Evolutionary conservation across 2,329 filamentous ascomycete genomes (phyloP), one percentile per base, ranked within the genome.

Genomic region (Nemania diffusa): DNA sequence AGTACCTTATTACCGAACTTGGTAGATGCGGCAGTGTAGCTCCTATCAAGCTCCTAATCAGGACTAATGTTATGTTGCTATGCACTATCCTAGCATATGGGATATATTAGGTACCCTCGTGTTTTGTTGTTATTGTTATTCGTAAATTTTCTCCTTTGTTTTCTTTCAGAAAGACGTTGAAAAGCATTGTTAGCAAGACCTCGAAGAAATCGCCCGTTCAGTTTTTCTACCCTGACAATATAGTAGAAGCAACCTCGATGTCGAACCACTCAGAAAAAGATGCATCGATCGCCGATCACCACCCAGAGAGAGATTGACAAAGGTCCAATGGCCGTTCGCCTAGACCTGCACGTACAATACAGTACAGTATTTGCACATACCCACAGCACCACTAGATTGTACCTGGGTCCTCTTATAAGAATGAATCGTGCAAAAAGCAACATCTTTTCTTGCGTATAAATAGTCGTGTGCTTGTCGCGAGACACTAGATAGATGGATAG

Each of bases 261-360:
- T 27, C 24, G 46, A 50, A 50, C 46, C 46, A 50, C 22, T 13
- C 5, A n/a, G 20, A 50, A 26, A 26, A 13, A 27, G 46, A 26
- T 50, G 24, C 46, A 50, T 27, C 9, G 22, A 50, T 50, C 46
- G 46, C 46, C 46, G 46, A 50, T 50, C 46, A 50, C 22, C 24
- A 17, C 20, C 20, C 46, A 27, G 46, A 50, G 24, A 50, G 13
- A 50, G 46, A 50, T 50, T 26, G n/a, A 22, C 46, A 27, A 2
- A 3, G 22, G 24, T 27, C 46, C 46, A 50, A 50, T 50, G 46
- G 8, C 46, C 20, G 46, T 50, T 50, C 46, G 46, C 46, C 46
- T 26, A 50, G 46, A 50, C 46, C 46, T 50, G 46, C 24, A 26
- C 7, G 46, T 50, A 50, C 46, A 26, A 50, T 50, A 50, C 26